These are phyloP conservation scores for Ogataea saltuana DNA, from an alignment of 805 yeast species.

Conservation along the genomic window DNA sequence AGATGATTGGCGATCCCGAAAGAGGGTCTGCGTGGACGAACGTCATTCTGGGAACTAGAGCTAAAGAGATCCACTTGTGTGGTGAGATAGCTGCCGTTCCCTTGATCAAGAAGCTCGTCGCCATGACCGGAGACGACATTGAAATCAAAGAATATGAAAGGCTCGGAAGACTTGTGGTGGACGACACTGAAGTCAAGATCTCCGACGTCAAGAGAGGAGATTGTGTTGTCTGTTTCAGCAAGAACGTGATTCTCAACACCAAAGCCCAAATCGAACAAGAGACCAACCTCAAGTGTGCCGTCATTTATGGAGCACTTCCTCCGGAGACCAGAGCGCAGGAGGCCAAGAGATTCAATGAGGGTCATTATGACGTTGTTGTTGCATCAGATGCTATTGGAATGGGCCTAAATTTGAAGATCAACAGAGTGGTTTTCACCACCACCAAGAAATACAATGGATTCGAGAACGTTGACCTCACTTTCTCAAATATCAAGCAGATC, in stretches of 20 bases:
- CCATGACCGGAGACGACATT: constrained; percentile 77
- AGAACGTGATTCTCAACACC: constrained; percentile 64
- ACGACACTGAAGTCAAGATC: constrained; percentile 40
- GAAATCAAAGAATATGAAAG: constrained; percentile 72
- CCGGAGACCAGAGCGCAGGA: constrained; percentile 91
- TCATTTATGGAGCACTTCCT: constrained; percentile 93
- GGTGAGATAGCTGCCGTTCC: constrained; percentile 90
- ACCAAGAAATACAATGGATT: constrained; percentile 71
- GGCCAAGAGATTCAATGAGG: constrained; percentile 76
- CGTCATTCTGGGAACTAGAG: constrained; percentile 82
- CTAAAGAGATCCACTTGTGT: constrained; percentile 86
- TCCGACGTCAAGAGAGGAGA: constrained; percentile 65
- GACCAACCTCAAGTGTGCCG: constrained; percentile 73
- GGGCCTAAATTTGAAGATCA: constrained; percentile 89
- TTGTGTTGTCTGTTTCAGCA: constrained; percentile 86
- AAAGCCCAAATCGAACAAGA: constrained; percentile 67
- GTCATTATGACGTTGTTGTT: constrained; percentile 76
- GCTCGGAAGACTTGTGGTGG: constrained; percentile 68
- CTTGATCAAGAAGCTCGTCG: constrained; percentile 56
- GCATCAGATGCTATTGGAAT: constrained; percentile 98
- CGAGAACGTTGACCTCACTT: constrained; percentile 45
- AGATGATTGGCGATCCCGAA: constrained; percentile 78
- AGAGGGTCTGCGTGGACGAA: constrained; percentile 96
- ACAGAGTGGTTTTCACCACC: constrained; percentile 73
- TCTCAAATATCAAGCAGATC: constrained; percentile 81